Evolutionary conservation across 2,329 filamentous ascomycete genomes (phyloP).

Genomic region (Verticillium nonalfalfae): DNA sequence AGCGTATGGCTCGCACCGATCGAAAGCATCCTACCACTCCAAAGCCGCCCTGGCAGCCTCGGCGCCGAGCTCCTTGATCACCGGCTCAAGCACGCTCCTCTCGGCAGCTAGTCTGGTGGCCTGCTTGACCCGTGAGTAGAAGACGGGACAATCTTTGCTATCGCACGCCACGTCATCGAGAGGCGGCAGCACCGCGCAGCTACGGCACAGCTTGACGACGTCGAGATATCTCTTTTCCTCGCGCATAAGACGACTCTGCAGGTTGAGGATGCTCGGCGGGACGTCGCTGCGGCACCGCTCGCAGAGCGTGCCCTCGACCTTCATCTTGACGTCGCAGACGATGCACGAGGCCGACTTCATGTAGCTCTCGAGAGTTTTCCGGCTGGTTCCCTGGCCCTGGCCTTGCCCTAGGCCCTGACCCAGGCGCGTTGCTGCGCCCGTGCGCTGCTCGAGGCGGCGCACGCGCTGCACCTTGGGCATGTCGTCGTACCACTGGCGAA

Average conservation of each 20-base stretch:
- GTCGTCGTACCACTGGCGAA: constrained; percentile 88
- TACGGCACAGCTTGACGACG: constrained; percentile 67
- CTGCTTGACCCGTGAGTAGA: constrained; percentile 71
- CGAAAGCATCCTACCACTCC: constrained; percentile 22
- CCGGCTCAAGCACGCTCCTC: constrained; percentile 23
- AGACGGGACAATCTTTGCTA: constrained; percentile 87
- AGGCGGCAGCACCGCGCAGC: constrained; percentile 68
- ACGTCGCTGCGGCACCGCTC: constrained; percentile 43
- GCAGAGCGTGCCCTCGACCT: constrained; percentile 42
- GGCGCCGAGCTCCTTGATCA: constrained; percentile 23
- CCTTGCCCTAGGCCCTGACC: background rate
- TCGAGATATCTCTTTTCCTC: constrained; percentile 60
- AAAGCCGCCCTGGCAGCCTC: constrained; percentile 18
- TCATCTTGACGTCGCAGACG: constrained; percentile 59
- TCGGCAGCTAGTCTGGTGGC: constrained; percentile 36
- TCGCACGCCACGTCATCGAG: constrained; percentile 80
- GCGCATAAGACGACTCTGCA: constrained; percentile 55
- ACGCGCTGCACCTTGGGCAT: constrained; percentile 88
- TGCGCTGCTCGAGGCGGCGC: constrained; percentile 46
- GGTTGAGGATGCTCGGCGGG: constrained; percentile 55
- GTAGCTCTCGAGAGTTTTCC: constrained; percentile 81
- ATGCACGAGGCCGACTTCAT: constrained; percentile 76
- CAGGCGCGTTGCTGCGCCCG: constrained; percentile 13
- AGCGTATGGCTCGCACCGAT: background rate
- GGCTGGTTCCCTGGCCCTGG: constrained; percentile 16